Base-by-base conservation (phyloP, 805 yeast species). In the Wickerhamomyces chambardii region DNA sequence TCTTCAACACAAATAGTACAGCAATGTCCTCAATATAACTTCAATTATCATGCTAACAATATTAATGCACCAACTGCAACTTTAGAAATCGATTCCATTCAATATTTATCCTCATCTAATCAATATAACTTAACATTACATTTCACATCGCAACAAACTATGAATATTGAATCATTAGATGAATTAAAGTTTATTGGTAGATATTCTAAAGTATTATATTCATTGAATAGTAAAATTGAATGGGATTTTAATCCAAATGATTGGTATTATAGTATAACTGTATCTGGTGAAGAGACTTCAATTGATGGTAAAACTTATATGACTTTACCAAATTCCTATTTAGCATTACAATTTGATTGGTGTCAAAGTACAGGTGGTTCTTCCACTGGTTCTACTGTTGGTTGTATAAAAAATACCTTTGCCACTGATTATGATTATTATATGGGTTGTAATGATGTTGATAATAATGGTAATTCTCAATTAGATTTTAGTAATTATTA, bases 341-440 rank as follows among this genome's bases (percentile, higher is more conserved):
- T 24, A 10, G 26, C n/a, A 9, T 24, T 24, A 24, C 51, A 50
- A 34, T 48, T 29, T 27, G 51, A 50, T 17, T 50, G 55, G 53
- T 45, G 52, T 35, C 21, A 24, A 12, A 19, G 22, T 19, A 19
- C 22, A 6, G 22, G 22, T 19, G 22, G 22, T 19, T 19, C 22
- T 19, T 15, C 43, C 10, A 40, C 52, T 15, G 49, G 48, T 33
- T 49, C 43, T 4, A 32, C 43, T 17, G 15, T 39, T 8, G 47
- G 43, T 33, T 48, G 55, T 31, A 25, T 31, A 16, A 18, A 14
- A 1, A 48, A 53, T 53, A 30, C 21, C 1, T 50, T 42, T 28
- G 44, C 33, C 4, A 28, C 22, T 8, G 46, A 53, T 9, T 50
- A 48, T 30, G 51, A 47, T 22, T 42, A 47, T 36, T 41, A 33